Percentiles rank a stretch among this genome's conserved stretches.
These are phyloP conservation scores for Excoecaria agallocha DNA, from an alignment of 345 rosid genomes.

Conservation along the genomic window DNA sequence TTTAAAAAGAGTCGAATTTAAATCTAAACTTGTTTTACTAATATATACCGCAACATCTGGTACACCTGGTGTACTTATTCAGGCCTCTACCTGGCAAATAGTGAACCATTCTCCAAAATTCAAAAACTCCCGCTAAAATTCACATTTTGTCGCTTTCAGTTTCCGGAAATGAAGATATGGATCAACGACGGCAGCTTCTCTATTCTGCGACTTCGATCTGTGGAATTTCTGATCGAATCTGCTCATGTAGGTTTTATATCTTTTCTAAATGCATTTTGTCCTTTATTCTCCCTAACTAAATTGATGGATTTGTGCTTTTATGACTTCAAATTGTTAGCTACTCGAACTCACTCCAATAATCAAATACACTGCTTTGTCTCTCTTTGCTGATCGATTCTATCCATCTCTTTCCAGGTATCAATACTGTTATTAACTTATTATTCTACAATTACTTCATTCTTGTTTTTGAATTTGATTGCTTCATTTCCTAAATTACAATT, in stretches of 20 bases:
- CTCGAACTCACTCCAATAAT: slow-evolving; percentile 55
- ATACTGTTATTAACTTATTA: neutral
- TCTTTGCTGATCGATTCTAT: slow-evolving; percentile 63
- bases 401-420: slow-evolving; percentile 53
- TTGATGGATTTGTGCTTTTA: neutral
- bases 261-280: neutral
- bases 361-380: slow-evolving; percentile 68
- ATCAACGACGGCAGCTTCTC: neutral
- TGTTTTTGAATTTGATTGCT: neutral
- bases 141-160: neutral
- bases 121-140: slow-evolving; percentile 7
- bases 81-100: too few relatives aligned
- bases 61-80: too few relatives aligned
- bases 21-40: too few relatives aligned
- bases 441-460: too few relatives aligned
- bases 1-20: too few relatives aligned
- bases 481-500: neutral
- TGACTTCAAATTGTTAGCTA: slow-evolving; percentile 31
- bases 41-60: too few relatives aligned
- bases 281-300: neutral
- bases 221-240: slow-evolving; percentile 46
- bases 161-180: neutral
- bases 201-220: slow-evolving; percentile 14
- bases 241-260: slow-evolving; percentile 30
- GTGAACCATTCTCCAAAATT: neutral